Evolutionary conservation across 2,329 filamentous ascomycete genomes (phyloP).

Genomic region (Hymenoscyphus fructigenus): DNA sequence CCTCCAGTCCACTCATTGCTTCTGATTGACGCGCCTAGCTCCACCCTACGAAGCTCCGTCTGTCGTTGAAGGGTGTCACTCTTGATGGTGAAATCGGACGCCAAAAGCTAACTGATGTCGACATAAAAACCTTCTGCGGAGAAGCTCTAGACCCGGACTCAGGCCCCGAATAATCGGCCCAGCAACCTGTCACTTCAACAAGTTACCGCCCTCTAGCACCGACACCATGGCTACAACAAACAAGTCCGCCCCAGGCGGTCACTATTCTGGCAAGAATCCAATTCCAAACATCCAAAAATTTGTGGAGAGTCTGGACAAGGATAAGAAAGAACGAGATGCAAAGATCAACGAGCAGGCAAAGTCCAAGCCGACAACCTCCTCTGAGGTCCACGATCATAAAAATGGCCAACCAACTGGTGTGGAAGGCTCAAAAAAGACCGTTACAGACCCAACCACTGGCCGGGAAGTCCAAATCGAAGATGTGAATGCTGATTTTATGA

Average conservation of each 20-base stretch:
- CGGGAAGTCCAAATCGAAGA: conserved; percentile 84
- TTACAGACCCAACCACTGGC: conserved; percentile 87
- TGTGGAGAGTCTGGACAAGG: conserved; percentile 71
- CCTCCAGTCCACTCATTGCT: background rate
- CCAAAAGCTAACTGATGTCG: background rate
- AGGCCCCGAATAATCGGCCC: background rate
- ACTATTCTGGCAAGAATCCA: conserved; percentile 81
- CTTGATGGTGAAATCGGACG: background rate
- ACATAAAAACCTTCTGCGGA: background rate
- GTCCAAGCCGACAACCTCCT: conserved; percentile 33
- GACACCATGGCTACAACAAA: conserved; percentile 10
- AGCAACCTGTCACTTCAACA: background rate
- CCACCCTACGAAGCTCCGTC: background rate
- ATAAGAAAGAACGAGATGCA: conserved; percentile 75
- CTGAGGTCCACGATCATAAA: conserved; percentile 46
- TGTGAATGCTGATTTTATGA: conserved; percentile 67
- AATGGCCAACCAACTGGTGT: conserved; percentile 36
- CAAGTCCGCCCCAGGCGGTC: conserved; percentile 51
- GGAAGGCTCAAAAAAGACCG: conserved; percentile 52
- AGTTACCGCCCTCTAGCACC: background rate
- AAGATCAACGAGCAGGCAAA: conserved; percentile 61
- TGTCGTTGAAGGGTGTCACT: background rate
- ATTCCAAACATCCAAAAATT: conserved; percentile 88
- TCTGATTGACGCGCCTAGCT: background rate
- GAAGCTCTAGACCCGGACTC: background rate